Evolutionary conservation across 352 stramenopile species (phyloP).

Genomic region (Phytophthora constricta): DNA sequence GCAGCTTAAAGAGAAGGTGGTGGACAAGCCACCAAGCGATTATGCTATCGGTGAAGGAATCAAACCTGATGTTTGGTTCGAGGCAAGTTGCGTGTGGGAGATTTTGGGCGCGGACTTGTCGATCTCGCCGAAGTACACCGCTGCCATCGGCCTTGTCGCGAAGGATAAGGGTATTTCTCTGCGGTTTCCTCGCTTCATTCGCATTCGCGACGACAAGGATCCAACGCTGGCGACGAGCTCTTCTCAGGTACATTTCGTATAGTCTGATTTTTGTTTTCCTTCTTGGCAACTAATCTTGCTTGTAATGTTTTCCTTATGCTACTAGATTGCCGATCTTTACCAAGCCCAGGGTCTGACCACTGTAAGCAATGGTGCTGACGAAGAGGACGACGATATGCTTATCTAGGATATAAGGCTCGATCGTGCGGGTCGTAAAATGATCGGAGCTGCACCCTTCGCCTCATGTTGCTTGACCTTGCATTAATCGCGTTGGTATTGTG

Average conservation of each 20-base stretch:
- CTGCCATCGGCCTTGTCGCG: slow-evolving; percentile 91
- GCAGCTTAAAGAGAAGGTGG: slow-evolving; percentile 83
- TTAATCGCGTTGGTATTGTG: slow-evolving; percentile 11
- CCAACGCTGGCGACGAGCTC: slow-evolving; percentile 95
- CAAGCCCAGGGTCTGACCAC: slow-evolving; percentile 77
- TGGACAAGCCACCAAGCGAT: slow-evolving; percentile 88
- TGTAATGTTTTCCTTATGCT: slow-evolving; percentile 1
- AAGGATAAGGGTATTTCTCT: slow-evolving; percentile 97
- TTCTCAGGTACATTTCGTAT: slow-evolving; percentile 87
- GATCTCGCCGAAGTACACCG: slow-evolving; percentile 98
- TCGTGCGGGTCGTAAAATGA: neutral
- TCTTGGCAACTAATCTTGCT: neutral
- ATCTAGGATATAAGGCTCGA: slow-evolving; percentile 52
- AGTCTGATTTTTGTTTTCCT: neutral
- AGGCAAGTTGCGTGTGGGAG: slow-evolving; percentile 97
- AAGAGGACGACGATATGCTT: slow-evolving; percentile 82
- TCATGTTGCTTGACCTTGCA: slow-evolving; percentile 3
- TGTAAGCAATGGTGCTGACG: slow-evolving; percentile 62
- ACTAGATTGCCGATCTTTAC: slow-evolving; percentile 87
- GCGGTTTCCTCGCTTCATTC: slow-evolving; percentile 98
- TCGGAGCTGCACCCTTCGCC: neutral
- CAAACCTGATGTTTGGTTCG: slow-evolving; percentile 96
- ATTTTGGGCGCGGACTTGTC: slow-evolving; percentile 98
- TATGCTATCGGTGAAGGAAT: slow-evolving; percentile 93
- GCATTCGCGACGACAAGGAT: slow-evolving; percentile 98